These are phyloP conservation scores for Echria macrotheca DNA, from an alignment of 495 filamentous ascomycete genomes.

Conservation along the genomic window DNA sequence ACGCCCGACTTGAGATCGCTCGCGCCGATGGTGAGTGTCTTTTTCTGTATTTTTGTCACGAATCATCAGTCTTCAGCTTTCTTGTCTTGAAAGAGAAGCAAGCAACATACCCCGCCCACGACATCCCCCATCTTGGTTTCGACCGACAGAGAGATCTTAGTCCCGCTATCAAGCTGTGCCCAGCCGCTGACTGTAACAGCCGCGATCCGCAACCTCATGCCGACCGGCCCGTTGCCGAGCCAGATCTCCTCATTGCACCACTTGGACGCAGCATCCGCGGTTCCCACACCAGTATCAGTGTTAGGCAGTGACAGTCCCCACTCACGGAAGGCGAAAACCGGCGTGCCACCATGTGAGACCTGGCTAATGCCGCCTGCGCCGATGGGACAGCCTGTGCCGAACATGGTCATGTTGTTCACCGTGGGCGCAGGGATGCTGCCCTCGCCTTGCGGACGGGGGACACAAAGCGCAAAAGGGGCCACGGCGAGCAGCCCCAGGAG, in stretches of 20 bases:
- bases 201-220: slow-evolving; percentile 19
- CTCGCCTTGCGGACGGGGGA: too few species aligned
- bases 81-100: not conserved
- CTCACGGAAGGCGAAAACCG: slow-evolving; percentile 20
- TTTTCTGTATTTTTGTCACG: too few species aligned
- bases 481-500: too few species aligned
- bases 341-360: slow-evolving; percentile 11
- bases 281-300: not conserved
- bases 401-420: slow-evolving; percentile 21
- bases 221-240: slow-evolving; percentile 18
- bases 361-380: slow-evolving; percentile 15
- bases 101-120: slow-evolving; percentile 15
- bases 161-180: slow-evolving; percentile 16
- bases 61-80: not conserved
- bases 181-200: slow-evolving; percentile 16
- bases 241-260: slow-evolving; percentile 21
- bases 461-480: too few species aligned
- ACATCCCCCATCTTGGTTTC: slow-evolving; percentile 16
- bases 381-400: slow-evolving; percentile 22
- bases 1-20: slow-evolving; percentile 8
- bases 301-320: slow-evolving; percentile 16
- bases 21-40: slow-evolving; percentile 3
- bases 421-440: not conserved
- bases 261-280: slow-evolving; percentile 2
- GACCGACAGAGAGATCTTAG: slow-evolving; percentile 10